These are phyloP conservation scores for Didymellaceae sp. DNA, from an alignment of 2,329 filamentous ascomycete genomes.

Conservation along the genomic window DNA sequence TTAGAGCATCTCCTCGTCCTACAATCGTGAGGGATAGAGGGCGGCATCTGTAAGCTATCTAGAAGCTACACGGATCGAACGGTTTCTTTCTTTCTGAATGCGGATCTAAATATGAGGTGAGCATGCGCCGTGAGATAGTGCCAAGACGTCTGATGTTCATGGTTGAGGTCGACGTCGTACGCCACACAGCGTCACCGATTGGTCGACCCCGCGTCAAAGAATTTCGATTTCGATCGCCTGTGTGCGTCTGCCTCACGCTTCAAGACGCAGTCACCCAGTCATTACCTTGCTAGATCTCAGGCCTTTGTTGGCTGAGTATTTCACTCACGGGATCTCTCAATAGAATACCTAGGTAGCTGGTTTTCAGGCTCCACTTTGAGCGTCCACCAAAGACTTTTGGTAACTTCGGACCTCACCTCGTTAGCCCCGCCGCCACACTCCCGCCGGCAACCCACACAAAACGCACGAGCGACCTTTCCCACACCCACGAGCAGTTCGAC, in stretches of 20 bases:
- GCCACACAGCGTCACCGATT: too few relatives aligned
- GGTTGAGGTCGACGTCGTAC: background rate
- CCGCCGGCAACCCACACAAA: slow-evolving; percentile 8
- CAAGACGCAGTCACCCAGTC: slow-evolving; percentile 21
- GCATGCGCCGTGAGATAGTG: too few relatives aligned
- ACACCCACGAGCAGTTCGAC: background rate
- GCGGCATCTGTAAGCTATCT: too few relatives aligned
- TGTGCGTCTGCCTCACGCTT: slow-evolving; percentile 37
- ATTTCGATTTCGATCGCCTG: slow-evolving; percentile 30
- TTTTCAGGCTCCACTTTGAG: slow-evolving; percentile 15
- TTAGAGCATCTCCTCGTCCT: too few relatives aligned
- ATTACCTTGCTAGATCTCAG: slow-evolving; percentile 32
- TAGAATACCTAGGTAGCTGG: slow-evolving; percentile 16
- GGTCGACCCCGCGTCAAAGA: background rate
- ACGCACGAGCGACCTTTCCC: slow-evolving; percentile 9
- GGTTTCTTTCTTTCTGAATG: too few relatives aligned
- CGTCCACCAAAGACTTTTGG: slow-evolving; percentile 10
- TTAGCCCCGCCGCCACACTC: slow-evolving; percentile 23
- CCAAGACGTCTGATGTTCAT: too few relatives aligned
- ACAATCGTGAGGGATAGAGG: too few relatives aligned
- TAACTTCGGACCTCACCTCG: slow-evolving; percentile 10
- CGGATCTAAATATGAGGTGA: too few relatives aligned
- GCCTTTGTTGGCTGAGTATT: slow-evolving; percentile 34
- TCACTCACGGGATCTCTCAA: slow-evolving; percentile 28
- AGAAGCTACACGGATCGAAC: too few relatives aligned